phyloP scores from a whole-genome alignment of 208 protist genomes.

The Strigomonas oncopelti region DNA sequence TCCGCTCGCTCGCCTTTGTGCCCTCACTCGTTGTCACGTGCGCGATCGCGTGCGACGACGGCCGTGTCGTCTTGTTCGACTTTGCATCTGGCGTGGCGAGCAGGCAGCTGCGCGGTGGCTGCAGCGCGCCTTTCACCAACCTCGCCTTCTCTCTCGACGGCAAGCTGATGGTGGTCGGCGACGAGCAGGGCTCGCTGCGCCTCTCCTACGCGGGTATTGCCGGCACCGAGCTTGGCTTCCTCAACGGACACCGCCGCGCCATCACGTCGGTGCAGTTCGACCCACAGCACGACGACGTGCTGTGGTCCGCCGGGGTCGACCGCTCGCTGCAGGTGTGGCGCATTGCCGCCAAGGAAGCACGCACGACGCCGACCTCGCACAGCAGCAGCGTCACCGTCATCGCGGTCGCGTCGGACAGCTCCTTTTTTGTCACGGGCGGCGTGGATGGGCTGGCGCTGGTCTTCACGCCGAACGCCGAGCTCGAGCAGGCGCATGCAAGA shows the following conservation, averaged over 20 bases:
- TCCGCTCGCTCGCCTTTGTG: constrained; percentile 55
- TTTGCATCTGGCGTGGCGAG: constrained; percentile 40
- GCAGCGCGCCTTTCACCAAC: constrained; percentile 54
- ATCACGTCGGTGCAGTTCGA: constrained; percentile 56
- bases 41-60: constrained; percentile 61
- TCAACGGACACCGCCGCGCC: constrained; percentile 65
- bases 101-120: constrained; percentile 34
- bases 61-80: constrained; percentile 60
- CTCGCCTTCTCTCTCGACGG: constrained; percentile 64
- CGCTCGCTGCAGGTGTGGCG: constrained; percentile 41
- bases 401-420: constrained; percentile 40
- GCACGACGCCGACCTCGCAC: constrained; percentile 28
- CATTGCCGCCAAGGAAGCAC: constrained; percentile 18
- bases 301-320: constrained; percentile 43
- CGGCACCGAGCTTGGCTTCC: constrained; percentile 40
- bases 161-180: constrained; percentile 62
- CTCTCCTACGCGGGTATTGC: constrained; percentile 59
- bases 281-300: constrained; percentile 10
- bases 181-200: constrained; percentile 61
- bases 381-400: constrained; percentile 50
- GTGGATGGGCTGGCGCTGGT: constrained; percentile 60
- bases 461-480: constrained; percentile 22
- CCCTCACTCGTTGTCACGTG: constrained; percentile 73
- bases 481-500: background rate
- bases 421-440: constrained; percentile 56